Percentiles rank a stretch among this genome's conserved stretches.
Conservation (phyloP, 2,329 filamentous ascomycete species). For the Emmonsia crescens region DNA sequence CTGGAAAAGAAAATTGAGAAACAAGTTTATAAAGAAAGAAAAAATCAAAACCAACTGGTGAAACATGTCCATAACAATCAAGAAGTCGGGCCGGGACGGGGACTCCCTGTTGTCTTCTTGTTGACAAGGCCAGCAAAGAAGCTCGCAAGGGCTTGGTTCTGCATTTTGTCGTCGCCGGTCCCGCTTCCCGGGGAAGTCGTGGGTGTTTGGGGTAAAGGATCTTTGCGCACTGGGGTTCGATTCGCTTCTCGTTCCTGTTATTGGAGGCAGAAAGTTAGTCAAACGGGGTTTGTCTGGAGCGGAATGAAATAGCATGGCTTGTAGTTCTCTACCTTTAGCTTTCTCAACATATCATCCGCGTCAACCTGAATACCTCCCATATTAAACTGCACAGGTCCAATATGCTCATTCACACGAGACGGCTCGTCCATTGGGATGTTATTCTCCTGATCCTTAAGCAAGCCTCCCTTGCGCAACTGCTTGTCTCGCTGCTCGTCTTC, state of each 20-base stretch:
- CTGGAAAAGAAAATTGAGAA: background rate
- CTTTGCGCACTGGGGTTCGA: conserved; percentile 26
- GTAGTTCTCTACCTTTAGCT: conserved; percentile 55
- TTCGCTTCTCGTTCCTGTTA: conserved; percentile 35
- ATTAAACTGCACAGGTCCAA: conserved; percentile 93
- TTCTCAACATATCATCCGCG: conserved; percentile 83
- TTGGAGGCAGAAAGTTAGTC: conserved; percentile 2
- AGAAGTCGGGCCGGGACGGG: conserved; percentile 28
- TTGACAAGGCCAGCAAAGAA: conserved; percentile 52
- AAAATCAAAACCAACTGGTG: background rate
- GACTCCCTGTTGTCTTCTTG: conserved; percentile 31
- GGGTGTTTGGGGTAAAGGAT: conserved; percentile 19
- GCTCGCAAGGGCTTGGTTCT: conserved; percentile 49
- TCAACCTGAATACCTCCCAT: conserved; percentile 96
- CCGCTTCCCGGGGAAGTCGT: conserved; percentile 16
- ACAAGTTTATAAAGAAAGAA: background rate
- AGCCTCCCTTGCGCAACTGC: conserved; percentile 20
- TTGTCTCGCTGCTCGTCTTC: conserved; percentile 42
- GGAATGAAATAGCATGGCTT: conserved; percentile 3
- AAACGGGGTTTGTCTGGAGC: background rate
- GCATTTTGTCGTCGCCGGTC: conserved; percentile 38
- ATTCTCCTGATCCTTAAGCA: conserved; percentile 17
- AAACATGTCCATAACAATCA: conserved; percentile 10
- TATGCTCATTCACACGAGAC: conserved; percentile 58
- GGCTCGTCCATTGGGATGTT: conserved; percentile 23